Evolutionary conservation across 371 early-diverging fungal species (phyloP).

Genomic region (Rhizopus arrhizus): DNA sequence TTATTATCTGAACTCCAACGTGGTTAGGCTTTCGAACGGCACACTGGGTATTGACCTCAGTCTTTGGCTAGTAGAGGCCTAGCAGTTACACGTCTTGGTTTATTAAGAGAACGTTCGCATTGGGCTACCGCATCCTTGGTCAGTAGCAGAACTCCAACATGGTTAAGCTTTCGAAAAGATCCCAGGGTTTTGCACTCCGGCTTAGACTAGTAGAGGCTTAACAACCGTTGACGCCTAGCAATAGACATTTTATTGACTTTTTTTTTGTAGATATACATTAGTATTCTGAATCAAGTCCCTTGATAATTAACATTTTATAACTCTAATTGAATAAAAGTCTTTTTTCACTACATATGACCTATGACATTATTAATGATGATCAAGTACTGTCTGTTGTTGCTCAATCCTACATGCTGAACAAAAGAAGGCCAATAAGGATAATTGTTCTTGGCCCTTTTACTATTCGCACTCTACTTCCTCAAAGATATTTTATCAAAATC

Average conservation of each 20-base stretch:
- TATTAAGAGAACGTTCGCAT: no score
- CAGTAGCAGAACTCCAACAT: background rate
- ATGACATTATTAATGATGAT: no score
- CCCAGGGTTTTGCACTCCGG: background rate
- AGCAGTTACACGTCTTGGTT: no score
- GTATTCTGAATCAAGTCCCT: conserved; percentile 2
- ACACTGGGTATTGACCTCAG: background rate
- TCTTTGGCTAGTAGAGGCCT: background rate
- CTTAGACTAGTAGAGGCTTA: background rate
- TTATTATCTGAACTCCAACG: background rate
- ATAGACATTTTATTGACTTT: conserved; percentile 2
- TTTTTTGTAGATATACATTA: background rate
- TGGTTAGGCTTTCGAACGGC: background rate
- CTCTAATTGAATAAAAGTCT: conserved; percentile 1
- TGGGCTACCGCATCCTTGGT: no score
- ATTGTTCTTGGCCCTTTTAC: no score
- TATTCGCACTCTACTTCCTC: no score
- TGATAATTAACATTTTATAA: background rate
- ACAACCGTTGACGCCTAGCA: conserved; percentile 1
- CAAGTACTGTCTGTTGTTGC: no score
- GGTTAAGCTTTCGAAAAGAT: background rate
- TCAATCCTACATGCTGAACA: no score
- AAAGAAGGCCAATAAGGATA: no score
- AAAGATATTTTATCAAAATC: no score
- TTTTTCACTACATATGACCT: no score